Base-by-base conservation (phyloP, 1,139 yeast genomes). In the Spencermartinsiella ligniputridi region DNA sequence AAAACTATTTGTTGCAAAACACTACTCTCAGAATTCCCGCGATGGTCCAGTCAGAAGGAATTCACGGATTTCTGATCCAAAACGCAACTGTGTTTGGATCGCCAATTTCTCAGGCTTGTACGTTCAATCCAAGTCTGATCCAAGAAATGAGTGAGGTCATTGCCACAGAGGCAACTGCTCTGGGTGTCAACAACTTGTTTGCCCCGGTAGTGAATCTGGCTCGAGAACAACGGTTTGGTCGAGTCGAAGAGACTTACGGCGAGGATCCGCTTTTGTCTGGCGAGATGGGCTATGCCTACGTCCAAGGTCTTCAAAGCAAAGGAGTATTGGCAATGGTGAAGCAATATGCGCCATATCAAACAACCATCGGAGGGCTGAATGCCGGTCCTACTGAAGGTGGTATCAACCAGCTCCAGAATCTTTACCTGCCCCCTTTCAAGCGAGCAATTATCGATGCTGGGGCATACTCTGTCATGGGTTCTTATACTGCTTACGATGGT, bases 171-270 rank as follows among this genome's bases (percentile, higher is more conserved):
- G 25, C 25, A 22, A 8, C 25, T 22, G 25, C 25, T 22, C 11
- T 22, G 11, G 25, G 25, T 22, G 25, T 22, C 25, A 22, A 22
- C 25, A 22, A 22, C 25, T 22, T 22, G 11, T 22, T 22, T 22
- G 25, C 25, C 25, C 25, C 25, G 25, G 25, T 22, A 8, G 25
- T 22, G 25, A 22, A 22, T 22, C 11, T 22, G 11, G 25, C 25
- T 11, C 25, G 25, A 22, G 25, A 22, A 22, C 25, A 22, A 8
- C 25, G 25, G 25, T 22, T 22, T 22, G 85, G 86, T 3, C 67
- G 85, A 53, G 77, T 75, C 61, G 79, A 83, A 82, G 86, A 80
- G 62, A 72, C 81, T 27, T 79, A 79, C 62, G 82, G 83, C 1
- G 66, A 79, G 3, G 86, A 80, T 55, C 83, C 86, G 1, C 78